Evolutionary conservation across 1,139 yeast species (phyloP).

Genomic region (Geotrichum reessii): DNA sequence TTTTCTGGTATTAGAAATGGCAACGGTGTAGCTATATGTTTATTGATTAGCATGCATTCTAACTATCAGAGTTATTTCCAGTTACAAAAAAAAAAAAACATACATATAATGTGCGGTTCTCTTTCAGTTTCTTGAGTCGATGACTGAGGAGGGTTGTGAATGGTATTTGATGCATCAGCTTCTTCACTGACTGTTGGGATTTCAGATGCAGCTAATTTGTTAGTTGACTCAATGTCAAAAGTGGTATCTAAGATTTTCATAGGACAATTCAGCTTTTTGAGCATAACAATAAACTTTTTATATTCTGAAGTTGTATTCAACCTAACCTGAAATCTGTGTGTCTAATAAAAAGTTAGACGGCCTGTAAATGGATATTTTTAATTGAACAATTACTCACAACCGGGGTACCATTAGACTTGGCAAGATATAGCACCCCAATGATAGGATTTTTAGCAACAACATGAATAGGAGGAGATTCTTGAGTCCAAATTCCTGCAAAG

Average conservation of each 20-base stretch:
- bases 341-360: background rate
- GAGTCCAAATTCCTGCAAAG: constrained; percentile 8
- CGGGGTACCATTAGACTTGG: constrained; percentile 3
- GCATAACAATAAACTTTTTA: background rate
- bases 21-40: background rate
- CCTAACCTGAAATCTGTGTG: constrained; percentile 12
- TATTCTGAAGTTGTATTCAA: background rate
- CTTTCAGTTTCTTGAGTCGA: background rate
- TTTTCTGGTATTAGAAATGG: background rate
- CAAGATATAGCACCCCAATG: constrained; percentile 20
- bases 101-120: background rate
- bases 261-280: background rate
- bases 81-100: background rate
- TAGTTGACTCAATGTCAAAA: background rate
- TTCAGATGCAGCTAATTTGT: background rate
- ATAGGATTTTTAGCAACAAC: constrained; percentile 19
- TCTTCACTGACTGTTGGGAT: background rate
- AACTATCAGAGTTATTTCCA: too few species aligned
- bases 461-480: constrained; percentile 13
- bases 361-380: background rate
- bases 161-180: too few species aligned
- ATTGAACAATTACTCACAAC: constrained; percentile 10
- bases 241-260: background rate
- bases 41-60: background rate
- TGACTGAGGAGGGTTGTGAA: background rate